phyloP scores from a whole-genome alignment of 78 protist species.

The Dictyostelium purpureum region DNA sequence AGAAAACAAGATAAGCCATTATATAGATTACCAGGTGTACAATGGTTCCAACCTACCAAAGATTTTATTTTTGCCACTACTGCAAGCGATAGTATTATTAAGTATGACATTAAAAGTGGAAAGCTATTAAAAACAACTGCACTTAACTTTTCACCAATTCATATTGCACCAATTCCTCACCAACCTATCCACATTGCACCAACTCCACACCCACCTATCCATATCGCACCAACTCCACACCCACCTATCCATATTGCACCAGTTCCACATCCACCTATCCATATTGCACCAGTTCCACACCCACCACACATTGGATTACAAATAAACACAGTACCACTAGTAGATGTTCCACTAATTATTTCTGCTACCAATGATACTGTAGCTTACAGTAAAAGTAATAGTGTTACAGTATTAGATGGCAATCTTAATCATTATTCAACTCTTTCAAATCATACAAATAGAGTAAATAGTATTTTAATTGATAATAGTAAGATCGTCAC shows the following conservation, averaged over 20 bases:
- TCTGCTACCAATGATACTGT: neutral
- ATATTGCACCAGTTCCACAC: neutral
- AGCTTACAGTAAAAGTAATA: neutral
- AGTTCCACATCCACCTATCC: too few species aligned
- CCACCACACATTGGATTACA: too few species aligned
- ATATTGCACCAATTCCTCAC: too few species aligned
- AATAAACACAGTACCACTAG: neutral
- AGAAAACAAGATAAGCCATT: slow-evolving; percentile 5
- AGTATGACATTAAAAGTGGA: neutral
- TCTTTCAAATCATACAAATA: neutral
- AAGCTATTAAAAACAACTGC: neutral
- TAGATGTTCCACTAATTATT: neutral
- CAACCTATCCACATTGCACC: too few species aligned
- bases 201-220: too few species aligned
- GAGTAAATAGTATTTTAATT: slow-evolving; percentile 1
- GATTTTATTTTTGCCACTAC: neutral
- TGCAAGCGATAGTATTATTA: neutral
- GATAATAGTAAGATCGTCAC: slow-evolving; percentile 63
- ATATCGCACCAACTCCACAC: too few species aligned
- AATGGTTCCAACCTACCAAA: neutral
- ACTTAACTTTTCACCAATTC: too few species aligned
- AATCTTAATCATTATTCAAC: neutral
- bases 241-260: too few species aligned
- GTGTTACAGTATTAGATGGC: neutral
- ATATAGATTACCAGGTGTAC: neutral